phyloP scores from a whole-genome alignment of 2,329 filamentous ascomycete genomes.

The Chalaropsis thielavioides region DNA sequence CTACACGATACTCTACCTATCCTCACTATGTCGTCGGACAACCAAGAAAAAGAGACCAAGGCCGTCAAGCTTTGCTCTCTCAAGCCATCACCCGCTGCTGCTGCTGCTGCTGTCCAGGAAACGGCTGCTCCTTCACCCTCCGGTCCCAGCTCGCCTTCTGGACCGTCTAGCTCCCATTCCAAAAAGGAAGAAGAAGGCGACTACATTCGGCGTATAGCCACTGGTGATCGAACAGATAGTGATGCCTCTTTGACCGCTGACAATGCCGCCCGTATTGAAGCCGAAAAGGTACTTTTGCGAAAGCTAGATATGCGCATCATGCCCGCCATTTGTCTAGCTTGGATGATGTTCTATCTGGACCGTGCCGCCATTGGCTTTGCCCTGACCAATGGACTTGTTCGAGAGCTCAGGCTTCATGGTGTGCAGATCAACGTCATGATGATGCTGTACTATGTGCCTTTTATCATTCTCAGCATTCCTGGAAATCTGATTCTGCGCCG shows the following conservation, averaged over 20 bases:
- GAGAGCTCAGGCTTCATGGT: conserved; percentile 42
- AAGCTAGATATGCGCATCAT: conserved; percentile 18
- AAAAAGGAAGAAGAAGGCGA: conserved; percentile 12
- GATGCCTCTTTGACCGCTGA: background rate
- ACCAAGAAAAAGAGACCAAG: background rate
- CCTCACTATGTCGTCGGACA: conserved; percentile 1
- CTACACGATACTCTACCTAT: background rate
- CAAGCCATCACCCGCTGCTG: background rate
- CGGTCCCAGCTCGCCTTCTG: background rate
- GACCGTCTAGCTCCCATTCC: conserved; percentile 5
- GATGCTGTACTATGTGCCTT: conserved; percentile 21
- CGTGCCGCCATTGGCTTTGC: conserved; percentile 25
- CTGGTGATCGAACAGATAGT: background rate
- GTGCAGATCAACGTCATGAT: conserved; percentile 38
- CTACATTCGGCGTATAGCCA: conserved; percentile 1
- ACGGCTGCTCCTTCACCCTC: background rate
- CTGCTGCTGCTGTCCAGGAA: background rate
- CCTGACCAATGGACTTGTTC: conserved; percentile 41
- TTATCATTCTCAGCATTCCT: conserved; percentile 21
- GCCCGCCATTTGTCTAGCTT: conserved; percentile 17
- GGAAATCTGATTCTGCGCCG: conserved; percentile 20
- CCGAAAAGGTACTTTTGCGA: conserved; percentile 4
- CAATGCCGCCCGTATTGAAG: background rate
- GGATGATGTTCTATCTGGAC: conserved; percentile 18
- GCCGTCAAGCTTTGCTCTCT: background rate